A percentile compares a stretch with the other conserved stretches of the same genome.
Conservation (phyloP, 176 grass and related monocot species). For the Musa acuminata region DNA sequence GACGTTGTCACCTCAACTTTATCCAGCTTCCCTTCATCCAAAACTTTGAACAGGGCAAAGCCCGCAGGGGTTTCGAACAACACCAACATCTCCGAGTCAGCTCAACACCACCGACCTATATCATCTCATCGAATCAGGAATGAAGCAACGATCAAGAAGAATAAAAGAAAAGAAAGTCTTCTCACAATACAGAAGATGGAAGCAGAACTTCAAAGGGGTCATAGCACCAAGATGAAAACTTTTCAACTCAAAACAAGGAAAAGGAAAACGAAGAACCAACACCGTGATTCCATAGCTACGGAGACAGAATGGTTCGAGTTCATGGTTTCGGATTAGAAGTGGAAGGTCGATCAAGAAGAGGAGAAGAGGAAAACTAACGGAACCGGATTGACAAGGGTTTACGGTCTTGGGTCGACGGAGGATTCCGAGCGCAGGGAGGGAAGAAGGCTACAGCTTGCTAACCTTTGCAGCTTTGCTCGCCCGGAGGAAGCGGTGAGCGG, state of each 20-base stretch:
- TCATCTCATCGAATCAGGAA: background rate
- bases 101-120: background rate
- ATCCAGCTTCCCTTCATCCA: conserved; percentile 76
- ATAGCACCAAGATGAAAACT: background rate
- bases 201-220: background rate
- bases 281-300: background rate
- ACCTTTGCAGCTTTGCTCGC: background rate
- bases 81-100: conserved; percentile 45
- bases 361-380: background rate
- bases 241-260: background rate
- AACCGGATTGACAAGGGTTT: background rate
- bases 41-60: conserved; percentile 88
- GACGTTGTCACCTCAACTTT: conserved; percentile 50
- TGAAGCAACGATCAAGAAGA: background rate
- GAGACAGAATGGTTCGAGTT: background rate
- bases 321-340: background rate
- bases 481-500: background rate
- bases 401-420: background rate
- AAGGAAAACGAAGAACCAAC: background rate
- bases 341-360: background rate
- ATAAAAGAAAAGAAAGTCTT: background rate
- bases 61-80: conserved; percentile 87
- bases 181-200: too few species aligned
- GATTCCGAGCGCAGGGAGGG: too few species aligned
- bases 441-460: background rate